A percentile compares a stretch with the other conserved stretches of the same genome.
phyloP scores from a whole-genome alignment of 164 flowering plant genomes.

The Tetracentron sinense region DNA sequence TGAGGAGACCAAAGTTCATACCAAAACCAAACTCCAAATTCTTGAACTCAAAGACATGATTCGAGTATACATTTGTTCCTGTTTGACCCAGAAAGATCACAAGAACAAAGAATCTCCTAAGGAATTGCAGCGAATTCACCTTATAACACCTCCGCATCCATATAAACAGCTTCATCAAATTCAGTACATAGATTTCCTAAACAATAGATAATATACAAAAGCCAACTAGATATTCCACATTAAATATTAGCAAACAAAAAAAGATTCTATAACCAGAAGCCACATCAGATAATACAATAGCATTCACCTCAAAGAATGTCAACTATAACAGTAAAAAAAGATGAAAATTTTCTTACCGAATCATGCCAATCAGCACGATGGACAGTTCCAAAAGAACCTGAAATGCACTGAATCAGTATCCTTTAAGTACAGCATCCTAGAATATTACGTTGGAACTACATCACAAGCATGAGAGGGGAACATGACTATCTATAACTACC shows the following conservation, averaged over 20 bases:
- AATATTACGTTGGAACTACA: not conserved
- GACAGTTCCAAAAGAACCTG: conserved; percentile 99
- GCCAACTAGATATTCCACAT: not conserved
- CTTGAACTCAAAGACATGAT: too few relatives aligned
- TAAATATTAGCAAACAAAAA: not conserved
- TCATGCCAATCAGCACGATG: conserved; percentile 99
- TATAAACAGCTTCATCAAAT: not conserved
- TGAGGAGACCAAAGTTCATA: too few relatives aligned
- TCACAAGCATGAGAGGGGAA: not conserved
- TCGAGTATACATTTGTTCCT: too few relatives aligned
- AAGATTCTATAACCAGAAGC: not conserved
- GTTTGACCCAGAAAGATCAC: not conserved
- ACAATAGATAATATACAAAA: not conserved
- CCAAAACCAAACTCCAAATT: too few relatives aligned
- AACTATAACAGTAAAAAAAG: not conserved
- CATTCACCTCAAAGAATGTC: not conserved
- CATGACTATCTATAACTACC: not conserved
- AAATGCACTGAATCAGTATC: conserved; percentile 8
- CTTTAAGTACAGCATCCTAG: not conserved
- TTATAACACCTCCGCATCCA: not conserved
- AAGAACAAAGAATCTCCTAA: not conserved
- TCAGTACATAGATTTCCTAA: not conserved
- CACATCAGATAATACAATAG: too few relatives aligned
- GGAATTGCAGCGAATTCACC: not conserved
- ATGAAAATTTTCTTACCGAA: conserved; percentile 52